These are phyloP conservation scores for Thyridium curvatum DNA, from an alignment of 2,329 filamentous ascomycete genomes.

Conservation along the genomic window DNA sequence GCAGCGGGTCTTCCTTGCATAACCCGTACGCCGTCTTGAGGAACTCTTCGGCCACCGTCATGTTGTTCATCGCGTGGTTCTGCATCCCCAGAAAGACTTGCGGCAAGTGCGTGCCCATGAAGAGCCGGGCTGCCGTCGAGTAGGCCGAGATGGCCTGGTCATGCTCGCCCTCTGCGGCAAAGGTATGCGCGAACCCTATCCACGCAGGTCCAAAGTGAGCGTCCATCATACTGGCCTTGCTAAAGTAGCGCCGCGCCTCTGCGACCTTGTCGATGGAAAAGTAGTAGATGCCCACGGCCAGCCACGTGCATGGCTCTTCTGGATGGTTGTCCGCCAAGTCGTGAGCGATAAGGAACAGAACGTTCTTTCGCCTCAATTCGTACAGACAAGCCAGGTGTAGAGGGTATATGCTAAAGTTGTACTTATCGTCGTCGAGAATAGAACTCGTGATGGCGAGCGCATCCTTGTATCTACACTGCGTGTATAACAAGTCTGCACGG, in stretches of 20 bases:
- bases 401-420: slow-evolving; percentile 85
- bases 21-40: slow-evolving; percentile 80
- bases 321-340: slow-evolving; percentile 89
- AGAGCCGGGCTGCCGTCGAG: slow-evolving; percentile 86
- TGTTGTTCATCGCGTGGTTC: slow-evolving; percentile 91
- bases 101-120: slow-evolving; percentile 93
- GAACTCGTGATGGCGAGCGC: slow-evolving; percentile 77
- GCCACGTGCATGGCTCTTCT: slow-evolving; percentile 84
- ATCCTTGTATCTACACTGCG: slow-evolving; percentile 87
- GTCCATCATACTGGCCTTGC: slow-evolving; percentile 95
- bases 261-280: slow-evolving; percentile 83
- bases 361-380: slow-evolving; percentile 79
- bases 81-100: slow-evolving; percentile 98
- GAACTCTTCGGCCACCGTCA: slow-evolving; percentile 90
- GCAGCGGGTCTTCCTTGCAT: slow-evolving; percentile 77
- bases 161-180: slow-evolving; percentile 94
- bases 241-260: slow-evolving; percentile 92
- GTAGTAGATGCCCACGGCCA: slow-evolving; percentile 94
- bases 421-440: slow-evolving; percentile 76
- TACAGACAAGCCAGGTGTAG: slow-evolving; percentile 87
- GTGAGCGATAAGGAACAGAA: slow-evolving; percentile 86
- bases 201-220: slow-evolving; percentile 95
- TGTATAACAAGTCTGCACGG: slow-evolving; percentile 86
- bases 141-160: slow-evolving; percentile 98
- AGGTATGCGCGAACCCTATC: slow-evolving; percentile 98